Evolutionary conservation across 2,329 filamentous ascomycete genomes (phyloP).

Genomic region (Penicillium sp.): DNA sequence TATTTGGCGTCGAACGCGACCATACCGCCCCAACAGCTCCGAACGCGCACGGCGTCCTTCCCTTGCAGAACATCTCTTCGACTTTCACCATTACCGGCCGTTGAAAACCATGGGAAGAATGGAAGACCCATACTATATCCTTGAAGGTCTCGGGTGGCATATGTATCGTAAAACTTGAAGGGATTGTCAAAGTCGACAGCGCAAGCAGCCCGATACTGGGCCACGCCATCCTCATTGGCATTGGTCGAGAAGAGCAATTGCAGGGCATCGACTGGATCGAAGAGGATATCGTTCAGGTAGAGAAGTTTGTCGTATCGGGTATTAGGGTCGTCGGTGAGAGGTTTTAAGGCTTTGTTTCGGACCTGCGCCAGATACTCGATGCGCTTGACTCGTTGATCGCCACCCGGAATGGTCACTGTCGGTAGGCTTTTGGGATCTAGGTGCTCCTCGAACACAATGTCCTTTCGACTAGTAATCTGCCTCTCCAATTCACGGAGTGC

Average conservation of each 20-base stretch:
- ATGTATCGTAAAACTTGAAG: slow-evolving; percentile 76
- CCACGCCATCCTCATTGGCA: slow-evolving; percentile 50
- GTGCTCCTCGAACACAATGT: slow-evolving; percentile 61
- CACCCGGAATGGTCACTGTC: slow-evolving; percentile 62
- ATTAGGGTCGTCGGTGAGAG: slow-evolving; percentile 54
- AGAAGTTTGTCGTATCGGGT: slow-evolving; percentile 57
- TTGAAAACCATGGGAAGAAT: slow-evolving; percentile 71
- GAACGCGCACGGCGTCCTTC: slow-evolving; percentile 63
- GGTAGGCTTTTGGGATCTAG: slow-evolving; percentile 59
- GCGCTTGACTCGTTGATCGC: slow-evolving; percentile 66
- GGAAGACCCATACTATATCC: slow-evolving; percentile 68
- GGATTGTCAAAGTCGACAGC: slow-evolving; percentile 73
- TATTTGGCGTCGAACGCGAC: slow-evolving; percentile 52
- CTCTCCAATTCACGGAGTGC: slow-evolving; percentile 57
- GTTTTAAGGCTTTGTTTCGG: slow-evolving; percentile 67
- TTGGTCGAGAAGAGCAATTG: slow-evolving; percentile 65
- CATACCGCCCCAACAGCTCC: slow-evolving; percentile 78
- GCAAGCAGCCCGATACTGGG: slow-evolving; percentile 68
- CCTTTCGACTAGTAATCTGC: slow-evolving; percentile 51
- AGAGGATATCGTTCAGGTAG: slow-evolving; percentile 68
- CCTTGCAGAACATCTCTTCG: slow-evolving; percentile 63
- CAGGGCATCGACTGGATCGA: slow-evolving; percentile 58
- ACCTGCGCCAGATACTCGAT: slow-evolving; percentile 72
- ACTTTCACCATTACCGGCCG: slow-evolving; percentile 50
- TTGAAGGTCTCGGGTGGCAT: slow-evolving; percentile 69